These are phyloP conservation scores for Neonectria magnoliae DNA, from an alignment of 2,329 filamentous ascomycete species.

Conservation along the genomic window DNA sequence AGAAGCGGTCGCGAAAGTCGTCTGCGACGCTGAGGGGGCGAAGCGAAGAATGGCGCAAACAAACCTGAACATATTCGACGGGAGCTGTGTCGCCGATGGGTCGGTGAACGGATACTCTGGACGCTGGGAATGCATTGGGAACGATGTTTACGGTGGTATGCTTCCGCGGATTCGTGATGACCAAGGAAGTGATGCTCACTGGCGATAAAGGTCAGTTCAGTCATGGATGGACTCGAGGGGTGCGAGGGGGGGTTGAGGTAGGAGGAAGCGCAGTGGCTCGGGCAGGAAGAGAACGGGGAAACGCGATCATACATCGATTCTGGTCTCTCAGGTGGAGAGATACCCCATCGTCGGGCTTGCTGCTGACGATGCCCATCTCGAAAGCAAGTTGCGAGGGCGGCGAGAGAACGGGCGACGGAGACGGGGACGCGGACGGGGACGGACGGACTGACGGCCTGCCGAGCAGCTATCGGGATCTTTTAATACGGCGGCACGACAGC, in stretches of 20 bases:
- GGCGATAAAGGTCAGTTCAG: slow-evolving; percentile 36
- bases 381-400: slow-evolving; percentile 36
- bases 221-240: slow-evolving; percentile 11
- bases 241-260: background rate
- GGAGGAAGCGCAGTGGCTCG: slow-evolving; percentile 24
- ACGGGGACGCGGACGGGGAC: slow-evolving; percentile 23
- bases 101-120: slow-evolving; percentile 77
- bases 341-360: slow-evolving; percentile 84
- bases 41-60: slow-evolving; percentile 41
- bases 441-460: slow-evolving; percentile 31
- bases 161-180: slow-evolving; percentile 81
- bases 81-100: slow-evolving; percentile 77
- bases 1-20: slow-evolving; percentile 29
- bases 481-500: slow-evolving; percentile 39
- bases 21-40: slow-evolving; percentile 21
- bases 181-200: slow-evolving; percentile 90
- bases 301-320: slow-evolving; percentile 76
- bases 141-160: slow-evolving; percentile 80
- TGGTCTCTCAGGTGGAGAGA: slow-evolving; percentile 90
- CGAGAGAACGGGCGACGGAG: slow-evolving; percentile 25
- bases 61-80: slow-evolving; percentile 92
- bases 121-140: slow-evolving; percentile 89
- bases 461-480: slow-evolving; percentile 42
- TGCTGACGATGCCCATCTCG: slow-evolving; percentile 92
- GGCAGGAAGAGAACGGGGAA: slow-evolving; percentile 19